A percentile compares a stretch with the other conserved stretches of the same genome.
Conservation (phyloP, 352 stramenopile genomes). For the Phytophthora megakarya region DNA sequence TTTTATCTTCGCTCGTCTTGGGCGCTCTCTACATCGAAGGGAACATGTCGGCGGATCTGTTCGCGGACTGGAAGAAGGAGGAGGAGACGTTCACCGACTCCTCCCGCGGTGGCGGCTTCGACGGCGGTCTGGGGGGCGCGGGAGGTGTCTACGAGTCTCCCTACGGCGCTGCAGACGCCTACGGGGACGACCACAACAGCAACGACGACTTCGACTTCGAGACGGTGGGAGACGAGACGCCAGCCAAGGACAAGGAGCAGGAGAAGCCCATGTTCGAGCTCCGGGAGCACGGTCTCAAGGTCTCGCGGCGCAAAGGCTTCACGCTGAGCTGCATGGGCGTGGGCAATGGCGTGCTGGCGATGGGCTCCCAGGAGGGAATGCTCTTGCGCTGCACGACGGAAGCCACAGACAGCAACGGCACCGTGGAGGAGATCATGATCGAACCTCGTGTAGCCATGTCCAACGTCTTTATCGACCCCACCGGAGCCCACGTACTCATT, state of each 20-base stretch:
- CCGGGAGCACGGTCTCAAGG: constrained; percentile 85
- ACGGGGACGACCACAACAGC: constrained; percentile 39
- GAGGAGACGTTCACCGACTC: constrained; percentile 47
- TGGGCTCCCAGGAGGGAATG: constrained; percentile 83
- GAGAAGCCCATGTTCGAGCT: constrained; percentile 88
- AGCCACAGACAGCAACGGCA: constrained; percentile 70
- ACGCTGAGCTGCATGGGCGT: constrained; percentile 83
- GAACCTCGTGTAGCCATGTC: constrained; percentile 85
- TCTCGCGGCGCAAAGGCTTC: constrained; percentile 85
- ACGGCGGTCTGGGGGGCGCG: constrained; percentile 3
- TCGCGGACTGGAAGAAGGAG: constrained; percentile 90
- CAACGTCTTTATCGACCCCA: constrained; percentile 84
- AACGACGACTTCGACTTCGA: constrained; percentile 86
- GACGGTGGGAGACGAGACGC: constrained; percentile 50
- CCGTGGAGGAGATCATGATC: constrained; percentile 90
- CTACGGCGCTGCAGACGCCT: constrained; percentile 39
- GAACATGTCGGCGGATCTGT: constrained; percentile 87
- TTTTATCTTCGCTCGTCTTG: neutral
- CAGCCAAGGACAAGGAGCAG: constrained; percentile 53
- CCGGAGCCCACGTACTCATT: constrained; percentile 76
- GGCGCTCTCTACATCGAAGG: constrained; percentile 4
- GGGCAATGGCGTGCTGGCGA: constrained; percentile 80
- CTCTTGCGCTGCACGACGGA: constrained; percentile 81
- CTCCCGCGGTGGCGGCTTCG: constrained; percentile 25
- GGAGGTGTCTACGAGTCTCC: constrained; percentile 44